Conservation (phyloP, 2,329 filamentous ascomycete species). For the Zasmidium cellare region DNA sequence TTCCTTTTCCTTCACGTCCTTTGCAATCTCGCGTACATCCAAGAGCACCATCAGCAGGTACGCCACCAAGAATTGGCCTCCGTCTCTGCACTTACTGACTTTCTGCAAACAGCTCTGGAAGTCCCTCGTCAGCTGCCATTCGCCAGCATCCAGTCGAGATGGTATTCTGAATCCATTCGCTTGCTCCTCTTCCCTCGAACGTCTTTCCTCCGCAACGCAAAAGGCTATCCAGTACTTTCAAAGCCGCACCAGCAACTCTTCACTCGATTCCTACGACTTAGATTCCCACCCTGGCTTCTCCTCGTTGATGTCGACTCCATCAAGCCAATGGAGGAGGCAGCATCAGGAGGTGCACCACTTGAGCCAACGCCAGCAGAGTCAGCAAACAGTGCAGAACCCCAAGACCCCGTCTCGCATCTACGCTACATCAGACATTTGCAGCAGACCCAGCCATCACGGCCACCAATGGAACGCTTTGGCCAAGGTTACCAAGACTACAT, state of each 20-base stretch:
- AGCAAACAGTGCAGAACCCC: constrained; percentile 49
- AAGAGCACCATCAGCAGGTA: not conserved
- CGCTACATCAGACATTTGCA: constrained; percentile 85
- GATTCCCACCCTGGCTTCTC: constrained; percentile 60
- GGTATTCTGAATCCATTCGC: constrained; percentile 64
- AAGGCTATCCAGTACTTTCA: constrained; percentile 59
- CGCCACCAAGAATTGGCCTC: not conserved
- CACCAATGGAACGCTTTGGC: constrained; percentile 65
- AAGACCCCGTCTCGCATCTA: constrained; percentile 62
- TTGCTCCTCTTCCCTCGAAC: constrained; percentile 54
- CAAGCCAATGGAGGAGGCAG: not conserved
- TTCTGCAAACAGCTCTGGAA: constrained; percentile 52
- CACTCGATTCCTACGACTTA: constrained; percentile 57
- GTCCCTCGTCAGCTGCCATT: constrained; percentile 61
- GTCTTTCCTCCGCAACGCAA: constrained; percentile 59
- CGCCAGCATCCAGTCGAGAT: constrained; percentile 57
- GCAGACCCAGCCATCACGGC: constrained; percentile 69
- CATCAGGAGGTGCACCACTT: constrained; percentile 3
- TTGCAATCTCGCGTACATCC: not conserved
- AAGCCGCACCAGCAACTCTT: constrained; percentile 60
- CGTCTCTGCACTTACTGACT: constrained; percentile 3
- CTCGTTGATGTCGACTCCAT: constrained; percentile 59
- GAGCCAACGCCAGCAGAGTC: constrained; percentile 71
- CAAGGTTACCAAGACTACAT: constrained; percentile 88
- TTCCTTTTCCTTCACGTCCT: not conserved